These are phyloP conservation scores for Clavulina sp. DNA, from an alignment of 768 basidiomycete genomes.

Conservation along the genomic window DNA sequence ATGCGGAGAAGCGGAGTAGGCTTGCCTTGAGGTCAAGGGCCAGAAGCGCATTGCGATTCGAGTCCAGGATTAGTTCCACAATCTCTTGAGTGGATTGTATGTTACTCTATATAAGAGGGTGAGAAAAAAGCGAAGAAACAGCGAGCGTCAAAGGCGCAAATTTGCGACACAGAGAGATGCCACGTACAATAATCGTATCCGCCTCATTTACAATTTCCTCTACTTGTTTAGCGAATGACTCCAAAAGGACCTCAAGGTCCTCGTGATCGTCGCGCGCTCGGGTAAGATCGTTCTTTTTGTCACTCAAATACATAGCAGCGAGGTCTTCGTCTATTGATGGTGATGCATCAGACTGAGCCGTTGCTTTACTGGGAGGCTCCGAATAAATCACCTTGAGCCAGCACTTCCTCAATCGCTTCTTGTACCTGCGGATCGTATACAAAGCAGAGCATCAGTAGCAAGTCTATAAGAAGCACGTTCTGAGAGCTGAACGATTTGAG, in stretches of 20 bases:
- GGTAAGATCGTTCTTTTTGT: conserved; percentile 47
- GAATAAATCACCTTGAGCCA: conserved; percentile 53
- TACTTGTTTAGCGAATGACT: conserved; percentile 89
- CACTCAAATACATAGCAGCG: conserved; percentile 86
- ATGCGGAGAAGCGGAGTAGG: neutral
- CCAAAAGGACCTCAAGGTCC: conserved; percentile 82
- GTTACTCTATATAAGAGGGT: conserved; percentile 39
- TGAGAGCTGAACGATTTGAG: no score
- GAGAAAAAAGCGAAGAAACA: neutral
- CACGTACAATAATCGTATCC: conserved; percentile 58
- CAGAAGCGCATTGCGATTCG: conserved; percentile 82
- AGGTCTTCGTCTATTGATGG: conserved; percentile 65
- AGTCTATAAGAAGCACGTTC: neutral
- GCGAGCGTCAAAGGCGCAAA: neutral
- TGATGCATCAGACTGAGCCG: neutral
- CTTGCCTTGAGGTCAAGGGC: conserved; percentile 76
- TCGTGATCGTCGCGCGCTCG: conserved; percentile 70
- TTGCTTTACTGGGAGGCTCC: neutral
- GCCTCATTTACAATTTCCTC: conserved; percentile 93
- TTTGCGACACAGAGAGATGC: neutral
- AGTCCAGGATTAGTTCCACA: conserved; percentile 88
- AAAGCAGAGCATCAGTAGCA: neutral
- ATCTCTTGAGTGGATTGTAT: conserved; percentile 97
- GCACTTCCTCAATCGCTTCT: conserved; percentile 77
- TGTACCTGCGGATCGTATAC: conserved; percentile 39